Percentiles rank a stretch among this genome's conserved stretches.
Evolutionary conservation across 2,329 filamentous ascomycete genomes (phyloP).

Genomic region (Aspergillus brasiliensis): DNA sequence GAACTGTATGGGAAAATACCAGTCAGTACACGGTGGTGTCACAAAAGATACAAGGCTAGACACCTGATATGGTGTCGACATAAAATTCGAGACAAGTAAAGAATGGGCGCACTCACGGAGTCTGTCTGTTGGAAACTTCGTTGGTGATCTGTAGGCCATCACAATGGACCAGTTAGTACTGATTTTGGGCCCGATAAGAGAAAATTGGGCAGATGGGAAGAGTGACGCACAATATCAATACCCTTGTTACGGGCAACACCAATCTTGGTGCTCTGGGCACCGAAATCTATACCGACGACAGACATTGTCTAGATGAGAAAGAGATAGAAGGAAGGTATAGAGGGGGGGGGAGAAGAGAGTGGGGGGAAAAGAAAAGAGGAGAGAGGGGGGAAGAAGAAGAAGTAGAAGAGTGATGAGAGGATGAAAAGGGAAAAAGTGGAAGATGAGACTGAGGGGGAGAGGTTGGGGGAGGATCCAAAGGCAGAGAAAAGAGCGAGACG

Average conservation of each 20-base stretch:
- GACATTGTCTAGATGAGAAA: slow-evolving; percentile 51
- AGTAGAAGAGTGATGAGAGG: slow-evolving; percentile 6
- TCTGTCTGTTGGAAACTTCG: slow-evolving; percentile 97
- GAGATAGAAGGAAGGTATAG: slow-evolving; percentile 21
- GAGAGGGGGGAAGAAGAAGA: slow-evolving; percentile 17
- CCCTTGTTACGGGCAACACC: slow-evolving; percentile 97
- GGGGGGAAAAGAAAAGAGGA: slow-evolving; percentile 25
- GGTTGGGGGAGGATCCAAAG: slow-evolving; percentile 16
- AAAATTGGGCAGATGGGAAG: slow-evolving; percentile 22
- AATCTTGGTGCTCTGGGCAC: slow-evolving; percentile 94
- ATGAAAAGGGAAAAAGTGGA: slow-evolving; percentile 9
- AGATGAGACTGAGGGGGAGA: slow-evolving; percentile 11
- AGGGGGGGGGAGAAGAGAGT: slow-evolving; percentile 20
- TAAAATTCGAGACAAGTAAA: slow-evolving; percentile 12
- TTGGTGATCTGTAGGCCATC: slow-evolving; percentile 77
- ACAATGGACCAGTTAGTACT: slow-evolving; percentile 19
- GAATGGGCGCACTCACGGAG: slow-evolving; percentile 71
- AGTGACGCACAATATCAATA: slow-evolving; percentile 84
- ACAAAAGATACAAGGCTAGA: not conserved
- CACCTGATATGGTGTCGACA: not conserved
- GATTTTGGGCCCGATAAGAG: slow-evolving; percentile 5
- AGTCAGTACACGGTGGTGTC: slow-evolving; percentile 18
- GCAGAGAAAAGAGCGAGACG: slow-evolving; percentile 20
- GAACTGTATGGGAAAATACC: slow-evolving; percentile 58
- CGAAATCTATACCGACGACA: slow-evolving; percentile 85